Evolutionary conservation across 345 rosid species (phyloP).

Genomic region (Aquilaria sinensis): DNA sequence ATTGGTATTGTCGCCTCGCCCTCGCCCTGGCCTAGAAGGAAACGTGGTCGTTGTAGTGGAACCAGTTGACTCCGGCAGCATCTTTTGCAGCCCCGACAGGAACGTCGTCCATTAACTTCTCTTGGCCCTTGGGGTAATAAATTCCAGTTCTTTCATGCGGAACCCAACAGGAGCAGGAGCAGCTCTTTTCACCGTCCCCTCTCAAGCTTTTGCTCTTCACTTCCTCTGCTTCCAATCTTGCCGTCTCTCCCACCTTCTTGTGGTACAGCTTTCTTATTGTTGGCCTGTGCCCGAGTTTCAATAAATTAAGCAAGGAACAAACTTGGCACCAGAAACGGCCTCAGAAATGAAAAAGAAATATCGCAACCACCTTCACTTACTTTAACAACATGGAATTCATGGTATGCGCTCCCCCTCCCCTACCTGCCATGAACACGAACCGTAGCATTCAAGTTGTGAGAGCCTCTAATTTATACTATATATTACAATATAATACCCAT

Average conservation of each 20-base stretch:
- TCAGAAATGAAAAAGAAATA: too few species aligned
- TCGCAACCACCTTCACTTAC: constrained; percentile 4
- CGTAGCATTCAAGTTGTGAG: constrained; percentile 20
- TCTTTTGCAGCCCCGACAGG: constrained; percentile 1
- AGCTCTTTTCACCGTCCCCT: constrained; percentile 7
- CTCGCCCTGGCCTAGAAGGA: too few species aligned
- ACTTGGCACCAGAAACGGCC: background rate
- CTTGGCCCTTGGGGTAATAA: constrained; percentile 38
- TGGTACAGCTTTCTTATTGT: constrained; percentile 26
- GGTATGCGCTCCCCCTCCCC: constrained; percentile 30
- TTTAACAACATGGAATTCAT: constrained; percentile 22
- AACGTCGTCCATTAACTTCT: constrained; percentile 27
- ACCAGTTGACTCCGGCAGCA: background rate
- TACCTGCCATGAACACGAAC: constrained; percentile 16
- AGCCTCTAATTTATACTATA: background rate
- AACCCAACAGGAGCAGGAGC: constrained; percentile 16
- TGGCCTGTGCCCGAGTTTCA: constrained; percentile 15
- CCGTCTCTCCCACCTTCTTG: constrained; percentile 28
- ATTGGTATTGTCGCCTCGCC: too few species aligned
- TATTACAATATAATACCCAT: background rate
- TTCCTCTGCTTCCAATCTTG: constrained; percentile 20
- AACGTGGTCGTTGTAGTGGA: too few species aligned
- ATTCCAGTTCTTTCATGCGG: constrained; percentile 31
- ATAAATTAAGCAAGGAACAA: background rate
- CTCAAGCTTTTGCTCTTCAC: constrained; percentile 12